Percentiles rank a stretch among this genome's conserved stretches.
These are phyloP conservation scores for Fusarium sarcochroum DNA, from an alignment of 2,329 filamentous ascomycete species.

Conservation along the genomic window DNA sequence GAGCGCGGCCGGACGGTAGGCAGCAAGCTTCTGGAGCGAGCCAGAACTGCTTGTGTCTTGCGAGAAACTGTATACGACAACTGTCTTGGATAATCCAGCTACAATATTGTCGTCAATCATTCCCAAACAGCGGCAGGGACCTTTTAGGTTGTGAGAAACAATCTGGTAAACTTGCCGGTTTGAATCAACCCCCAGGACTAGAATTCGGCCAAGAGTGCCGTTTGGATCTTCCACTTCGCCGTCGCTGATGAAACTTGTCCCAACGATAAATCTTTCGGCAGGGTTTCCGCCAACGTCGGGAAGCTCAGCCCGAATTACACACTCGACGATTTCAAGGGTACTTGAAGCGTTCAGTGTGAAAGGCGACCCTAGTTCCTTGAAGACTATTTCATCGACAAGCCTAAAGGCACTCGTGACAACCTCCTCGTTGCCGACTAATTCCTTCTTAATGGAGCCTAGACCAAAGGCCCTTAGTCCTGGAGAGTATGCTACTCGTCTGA, in stretches of 20 bases:
- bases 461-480: slow-evolving; percentile 84
- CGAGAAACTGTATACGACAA: slow-evolving; percentile 70
- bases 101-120: slow-evolving; percentile 84
- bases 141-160: slow-evolving; percentile 77
- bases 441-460: slow-evolving; percentile 85
- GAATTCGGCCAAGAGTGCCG: slow-evolving; percentile 76
- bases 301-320: slow-evolving; percentile 83
- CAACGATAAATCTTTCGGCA: slow-evolving; percentile 89
- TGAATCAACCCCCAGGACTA: slow-evolving; percentile 86
- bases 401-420: slow-evolving; percentile 84
- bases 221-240: slow-evolving; percentile 65
- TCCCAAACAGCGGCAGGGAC: slow-evolving; percentile 83
- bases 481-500: slow-evolving; percentile 89
- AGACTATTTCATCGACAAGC: slow-evolving; percentile 91
- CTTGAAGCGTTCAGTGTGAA: slow-evolving; percentile 69
- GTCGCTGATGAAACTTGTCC: slow-evolving; percentile 83
- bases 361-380: slow-evolving; percentile 80
- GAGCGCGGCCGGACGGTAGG: slow-evolving; percentile 85
- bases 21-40: slow-evolving; percentile 77
- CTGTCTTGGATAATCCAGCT: slow-evolving; percentile 90
- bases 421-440: slow-evolving; percentile 79
- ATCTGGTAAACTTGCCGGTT: slow-evolving; percentile 81
- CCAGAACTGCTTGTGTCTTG: slow-evolving; percentile 70
- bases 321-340: slow-evolving; percentile 82
- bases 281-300: slow-evolving; percentile 67